Evolutionary conservation across 2,329 filamentous ascomycete genomes (phyloP).

Genomic region (Trichoderma cornu-damae): DNA sequence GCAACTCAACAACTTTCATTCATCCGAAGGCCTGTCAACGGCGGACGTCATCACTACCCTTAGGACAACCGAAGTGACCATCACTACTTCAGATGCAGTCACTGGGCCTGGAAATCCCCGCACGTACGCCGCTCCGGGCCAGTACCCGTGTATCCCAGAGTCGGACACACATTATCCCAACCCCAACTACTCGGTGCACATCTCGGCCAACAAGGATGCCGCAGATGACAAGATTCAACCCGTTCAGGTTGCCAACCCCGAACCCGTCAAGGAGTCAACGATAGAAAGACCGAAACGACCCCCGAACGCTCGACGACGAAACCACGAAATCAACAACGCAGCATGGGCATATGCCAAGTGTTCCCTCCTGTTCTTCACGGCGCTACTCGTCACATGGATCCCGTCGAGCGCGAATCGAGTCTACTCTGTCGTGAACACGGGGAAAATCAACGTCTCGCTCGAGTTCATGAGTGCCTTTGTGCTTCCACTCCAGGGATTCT

Average conservation of each 20-base stretch:
- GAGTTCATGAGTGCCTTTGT: conserved; percentile 69
- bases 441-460: conserved; percentile 51
- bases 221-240: conserved; percentile 26
- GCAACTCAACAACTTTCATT: conserved; percentile 53
- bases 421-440: conserved; percentile 58
- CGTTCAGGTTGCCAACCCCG: conserved; percentile 22
- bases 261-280: background rate
- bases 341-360: conserved; percentile 67
- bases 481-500: conserved; percentile 75
- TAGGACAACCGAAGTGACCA: conserved; percentile 60
- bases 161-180: conserved; percentile 2
- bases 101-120: conserved; percentile 23
- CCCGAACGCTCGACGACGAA: conserved; percentile 30
- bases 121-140: conserved; percentile 22
- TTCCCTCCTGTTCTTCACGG: conserved; percentile 65
- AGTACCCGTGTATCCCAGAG: conserved; percentile 16
- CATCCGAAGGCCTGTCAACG: conserved; percentile 40
- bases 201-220: conserved; percentile 35
- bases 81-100: conserved; percentile 47
- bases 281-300: background rate
- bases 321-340: conserved; percentile 55
- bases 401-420: conserved; percentile 73
- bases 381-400: conserved; percentile 69
- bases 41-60: conserved; percentile 44
- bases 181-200: conserved; percentile 47